Evolutionary conservation across 371 early-diverging fungal species (phyloP), one percentile per base, ranked within the genome.

Genomic region (Actinomortierella wolfii): DNA sequence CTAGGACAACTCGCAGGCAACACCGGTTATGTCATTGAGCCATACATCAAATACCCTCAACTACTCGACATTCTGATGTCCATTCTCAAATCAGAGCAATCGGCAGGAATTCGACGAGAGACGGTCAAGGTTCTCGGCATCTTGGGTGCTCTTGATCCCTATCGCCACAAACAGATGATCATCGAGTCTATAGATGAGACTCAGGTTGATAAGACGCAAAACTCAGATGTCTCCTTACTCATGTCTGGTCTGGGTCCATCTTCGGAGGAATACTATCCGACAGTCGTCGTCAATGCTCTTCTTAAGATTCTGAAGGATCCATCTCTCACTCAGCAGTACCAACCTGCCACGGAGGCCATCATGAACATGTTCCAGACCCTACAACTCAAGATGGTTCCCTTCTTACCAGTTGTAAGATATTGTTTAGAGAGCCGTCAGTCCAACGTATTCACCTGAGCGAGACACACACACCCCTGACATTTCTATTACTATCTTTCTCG

Each of bases 61-160:
- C 79, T 98, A 26, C 82, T 97, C 34, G 83, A 86, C 56, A 85
- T 90, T 8, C 74, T 97, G 39, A 88, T 95, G 44, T 79, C 76
- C 15, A 93, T 97, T 43, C 77, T 98, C 56, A 94, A 94, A 68
- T 86, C 91, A 0, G 97, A 96, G 78, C 91, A 86, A 64, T 83
- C 68, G 20, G 67, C 63, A 11, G 76, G 62, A 3, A 89, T 97
- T 25, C 83, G 97, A 28, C 80, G 88, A 18, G 95, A 96, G 67
- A 91, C 94, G 0, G 90, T 96, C 43, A 94, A 92, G 61, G 76
- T 94, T 18, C 86, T 98, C 68, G 99, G 99, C 61, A 93, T 94
- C 25, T 77, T 98, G 13, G 99, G 99, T 47, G 99, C 99, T 1
- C 76, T 98, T 20, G 97, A 97, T 84, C 97, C 99, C 18, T 95